Evolutionary conservation across 139 green algal genomes (phyloP).

Genomic region (Asterochloris erici): DNA sequence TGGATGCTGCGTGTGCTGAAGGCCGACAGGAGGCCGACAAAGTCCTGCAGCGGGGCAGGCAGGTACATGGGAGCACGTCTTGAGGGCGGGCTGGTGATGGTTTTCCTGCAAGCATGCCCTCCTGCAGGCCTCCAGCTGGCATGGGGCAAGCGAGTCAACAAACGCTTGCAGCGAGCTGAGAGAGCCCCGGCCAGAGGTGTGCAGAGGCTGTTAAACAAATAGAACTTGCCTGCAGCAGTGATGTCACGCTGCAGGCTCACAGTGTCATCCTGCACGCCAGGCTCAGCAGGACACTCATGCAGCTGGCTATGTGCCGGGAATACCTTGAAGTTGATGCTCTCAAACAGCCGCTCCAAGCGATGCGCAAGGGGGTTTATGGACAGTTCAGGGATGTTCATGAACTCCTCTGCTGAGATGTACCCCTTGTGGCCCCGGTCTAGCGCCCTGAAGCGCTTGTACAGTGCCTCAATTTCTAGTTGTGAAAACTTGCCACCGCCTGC

Average conservation of each 20-base stretch:
- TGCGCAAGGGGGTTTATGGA: conserved; percentile 91
- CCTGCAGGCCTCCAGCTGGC: neutral
- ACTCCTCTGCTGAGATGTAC: conserved; percentile 86
- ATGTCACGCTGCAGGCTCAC: too few relatives aligned
- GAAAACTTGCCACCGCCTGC: conserved; percentile 43
- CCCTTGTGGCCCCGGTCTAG: conserved; percentile 88
- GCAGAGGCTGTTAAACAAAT: neutral
- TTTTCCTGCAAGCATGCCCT: neutral
- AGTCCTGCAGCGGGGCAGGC: conserved; percentile 49
- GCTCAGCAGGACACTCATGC: neutral
- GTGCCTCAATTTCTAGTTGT: conserved; percentile 79
- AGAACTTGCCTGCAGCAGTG: too few relatives aligned
- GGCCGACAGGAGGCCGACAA: conserved; percentile 74
- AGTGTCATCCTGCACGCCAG: too few relatives aligned
- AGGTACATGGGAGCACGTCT: neutral
- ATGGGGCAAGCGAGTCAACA: neutral
- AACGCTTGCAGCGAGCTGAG: neutral
- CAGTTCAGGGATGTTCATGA: conserved; percentile 92
- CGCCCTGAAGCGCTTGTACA: conserved; percentile 88
- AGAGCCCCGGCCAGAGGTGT: neutral
- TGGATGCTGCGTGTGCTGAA: conserved; percentile 60
- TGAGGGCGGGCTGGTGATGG: neutral
- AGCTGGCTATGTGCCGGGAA: neutral
- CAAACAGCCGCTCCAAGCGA: conserved; percentile 73
- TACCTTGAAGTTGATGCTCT: conserved; percentile 86